Evolutionary conservation across 2,329 filamentous ascomycete species (phyloP), one percentile per base, ranked within the genome.

Genomic region (Laburnicola sp.): DNA sequence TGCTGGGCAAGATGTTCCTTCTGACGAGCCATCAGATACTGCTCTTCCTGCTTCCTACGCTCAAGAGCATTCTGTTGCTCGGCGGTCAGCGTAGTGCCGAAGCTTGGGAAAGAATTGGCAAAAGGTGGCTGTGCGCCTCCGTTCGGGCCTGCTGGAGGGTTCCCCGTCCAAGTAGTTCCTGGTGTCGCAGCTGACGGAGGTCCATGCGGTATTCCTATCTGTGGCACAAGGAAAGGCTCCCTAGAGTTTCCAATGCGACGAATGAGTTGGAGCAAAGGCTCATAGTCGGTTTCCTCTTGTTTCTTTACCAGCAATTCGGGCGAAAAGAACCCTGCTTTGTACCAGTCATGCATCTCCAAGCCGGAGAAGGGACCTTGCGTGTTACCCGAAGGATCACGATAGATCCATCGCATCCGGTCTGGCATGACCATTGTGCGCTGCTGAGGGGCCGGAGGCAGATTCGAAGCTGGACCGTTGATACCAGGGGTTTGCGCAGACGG

Each of bases 331-430:
- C 93, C 92, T 32, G 92, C 93, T 72, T 97, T 97, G 76, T 97
- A 99, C 94, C 94, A 99, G 65, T 99, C 95, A 62, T 99, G 95
- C 94, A 99, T 99, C 74, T 99, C 94, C 43, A 99, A 78, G 1
- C 94, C 94, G 34, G 91, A 97, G 75, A 94, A 99, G 0, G 94
- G 94, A 0, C 94, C 94, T 69, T 99, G 94, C 4, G 91, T 87
- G 56, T 90, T 88, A 22, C 91, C 91, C 69, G 96, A 90, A 4
- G 94, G 94, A 69, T 99, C 94, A 45, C 95, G 86, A 70, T 99
- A 99, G 16, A 97, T 93, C 94, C 94, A 99, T 64, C 93, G 83
- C 91, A 99, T 99, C 10, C 95, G 83, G 72, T 99, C 94, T 2
- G 94, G 94, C 94, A 99, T 97, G 4, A 99, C 93, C 92, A 99